Evolutionary conservation across 2,329 filamentous ascomycete genomes (phyloP).

Genomic region (Sclerotinia spermophila): DNA sequence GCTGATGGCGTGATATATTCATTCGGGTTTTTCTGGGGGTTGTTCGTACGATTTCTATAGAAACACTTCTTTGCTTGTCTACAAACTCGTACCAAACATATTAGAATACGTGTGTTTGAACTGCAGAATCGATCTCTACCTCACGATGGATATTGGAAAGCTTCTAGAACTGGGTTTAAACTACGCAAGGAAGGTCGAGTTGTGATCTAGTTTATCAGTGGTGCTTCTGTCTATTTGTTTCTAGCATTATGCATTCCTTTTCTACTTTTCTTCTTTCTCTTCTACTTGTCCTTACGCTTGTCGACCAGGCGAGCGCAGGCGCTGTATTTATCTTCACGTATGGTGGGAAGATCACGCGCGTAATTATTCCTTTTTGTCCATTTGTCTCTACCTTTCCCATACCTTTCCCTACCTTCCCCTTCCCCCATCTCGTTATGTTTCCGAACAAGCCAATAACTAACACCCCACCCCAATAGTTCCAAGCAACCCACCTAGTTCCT

Average conservation of each 20-base stretch:
- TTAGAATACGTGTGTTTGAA: background rate
- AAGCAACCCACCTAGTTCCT: background rate
- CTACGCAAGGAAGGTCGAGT: background rate
- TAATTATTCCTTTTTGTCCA: background rate
- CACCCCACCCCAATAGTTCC: background rate
- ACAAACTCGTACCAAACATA: background rate
- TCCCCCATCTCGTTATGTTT: background rate
- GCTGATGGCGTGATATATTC: background rate
- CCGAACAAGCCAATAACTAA: background rate
- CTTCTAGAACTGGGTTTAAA: too few species aligned
- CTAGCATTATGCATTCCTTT: background rate
- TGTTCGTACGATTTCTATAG: background rate
- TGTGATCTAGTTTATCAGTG: background rate
- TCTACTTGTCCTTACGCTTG: background rate
- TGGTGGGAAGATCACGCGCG: constrained; percentile 8
- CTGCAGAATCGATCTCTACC: background rate
- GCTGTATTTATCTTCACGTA: constrained; percentile 1
- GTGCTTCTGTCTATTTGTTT: background rate
- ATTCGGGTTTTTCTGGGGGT: background rate
- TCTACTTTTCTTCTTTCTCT: background rate
- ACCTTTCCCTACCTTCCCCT: background rate
- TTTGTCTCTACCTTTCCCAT: background rate
- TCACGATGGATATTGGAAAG: background rate
- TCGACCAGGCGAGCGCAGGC: background rate
- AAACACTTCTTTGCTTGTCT: background rate